Conservation (phyloP, 306 rosid species). For the Inga oerstediana region DNA sequence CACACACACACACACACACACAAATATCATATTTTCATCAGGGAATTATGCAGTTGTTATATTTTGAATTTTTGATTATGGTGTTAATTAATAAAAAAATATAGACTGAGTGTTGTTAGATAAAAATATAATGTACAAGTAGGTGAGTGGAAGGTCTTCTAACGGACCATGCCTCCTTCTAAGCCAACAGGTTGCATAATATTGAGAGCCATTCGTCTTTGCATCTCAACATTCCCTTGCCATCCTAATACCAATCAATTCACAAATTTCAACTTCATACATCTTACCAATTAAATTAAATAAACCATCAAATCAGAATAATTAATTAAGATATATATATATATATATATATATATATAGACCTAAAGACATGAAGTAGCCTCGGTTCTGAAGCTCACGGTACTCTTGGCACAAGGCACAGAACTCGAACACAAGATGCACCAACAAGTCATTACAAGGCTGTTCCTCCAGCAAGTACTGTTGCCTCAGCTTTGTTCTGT, state of each 20-base stretch:
- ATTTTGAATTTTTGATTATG: too few relatives aligned
- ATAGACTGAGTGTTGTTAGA: too few relatives aligned
- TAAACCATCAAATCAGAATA: neutral
- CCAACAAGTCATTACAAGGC: slow-evolving; percentile 44
- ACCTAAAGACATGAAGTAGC: slow-evolving; percentile 54
- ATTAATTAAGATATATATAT: too few relatives aligned
- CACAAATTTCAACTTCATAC: neutral
- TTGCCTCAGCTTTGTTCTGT: slow-evolving; percentile 51
- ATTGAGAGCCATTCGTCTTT: slow-evolving; percentile 36
- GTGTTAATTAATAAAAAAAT: too few relatives aligned
- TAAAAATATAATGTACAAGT: too few relatives aligned
- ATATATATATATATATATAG: too few relatives aligned
- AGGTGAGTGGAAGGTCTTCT: too few relatives aligned
- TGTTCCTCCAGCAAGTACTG: slow-evolving; percentile 47
- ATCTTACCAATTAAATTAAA: neutral
- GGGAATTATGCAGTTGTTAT: neutral
- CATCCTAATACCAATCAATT: slow-evolving; percentile 39
- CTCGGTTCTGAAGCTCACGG: slow-evolving; percentile 48
- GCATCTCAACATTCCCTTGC: slow-evolving; percentile 56
- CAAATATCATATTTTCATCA: neutral
- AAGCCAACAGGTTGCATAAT: slow-evolving; percentile 26
- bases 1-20: too few relatives aligned
- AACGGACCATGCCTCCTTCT: slow-evolving; percentile 33
- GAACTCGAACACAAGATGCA: slow-evolving; percentile 40
- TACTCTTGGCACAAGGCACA: slow-evolving; percentile 62